Percentiles rank a stretch among this genome's conserved stretches.
These are phyloP conservation scores for Saururus chinensis DNA, from an alignment of 164 flowering plant genomes.

Conservation along the genomic window DNA sequence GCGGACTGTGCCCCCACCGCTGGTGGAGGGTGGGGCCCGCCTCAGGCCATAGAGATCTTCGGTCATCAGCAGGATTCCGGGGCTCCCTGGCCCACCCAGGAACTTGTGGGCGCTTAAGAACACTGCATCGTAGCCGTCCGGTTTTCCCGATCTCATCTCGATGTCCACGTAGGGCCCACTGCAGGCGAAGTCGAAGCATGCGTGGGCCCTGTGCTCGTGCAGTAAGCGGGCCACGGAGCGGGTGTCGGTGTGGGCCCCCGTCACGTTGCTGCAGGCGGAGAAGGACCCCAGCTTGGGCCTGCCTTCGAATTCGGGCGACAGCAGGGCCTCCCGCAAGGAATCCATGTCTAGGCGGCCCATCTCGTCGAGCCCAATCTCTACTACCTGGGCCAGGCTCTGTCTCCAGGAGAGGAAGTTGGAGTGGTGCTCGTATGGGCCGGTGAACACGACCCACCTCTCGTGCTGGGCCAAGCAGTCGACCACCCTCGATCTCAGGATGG, in stretches of 20 bases:
- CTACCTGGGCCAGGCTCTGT: conserved; percentile 21
- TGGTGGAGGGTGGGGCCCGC: conserved; percentile 53
- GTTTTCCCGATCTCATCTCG: conserved; percentile 58
- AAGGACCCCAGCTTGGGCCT: conserved; percentile 70
- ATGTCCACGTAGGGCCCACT: conserved; percentile 59
- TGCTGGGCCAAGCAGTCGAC: conserved; percentile 1
- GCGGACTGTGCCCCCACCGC: conserved; percentile 65
- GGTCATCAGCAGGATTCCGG: conserved; percentile 55
- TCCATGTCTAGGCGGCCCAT: conserved; percentile 50
- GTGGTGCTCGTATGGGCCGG: conserved; percentile 36
- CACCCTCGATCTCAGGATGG: conserved; percentile 12
- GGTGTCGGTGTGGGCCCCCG: conserved; percentile 49
- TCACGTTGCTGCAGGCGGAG: conserved; percentile 79
- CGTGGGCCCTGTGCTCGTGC: conserved; percentile 61
- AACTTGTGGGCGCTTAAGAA: conserved; percentile 78
- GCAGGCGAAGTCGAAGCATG: conserved; percentile 61
- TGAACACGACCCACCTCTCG: conserved; percentile 28
- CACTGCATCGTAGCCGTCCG: conserved; percentile 72
- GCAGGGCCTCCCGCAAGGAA: conserved; percentile 24
- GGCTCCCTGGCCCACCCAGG: conserved; percentile 71
- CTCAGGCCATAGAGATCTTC: conserved; percentile 38
- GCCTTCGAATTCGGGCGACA: conserved; percentile 16
- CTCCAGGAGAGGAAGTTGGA: conserved; percentile 31
- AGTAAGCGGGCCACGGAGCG: conserved; percentile 43
- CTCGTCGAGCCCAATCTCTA: conserved; percentile 25